Evolutionary conservation across 164 flowering plant genomes (phyloP).

Genomic region (Buxus sempervirens): DNA sequence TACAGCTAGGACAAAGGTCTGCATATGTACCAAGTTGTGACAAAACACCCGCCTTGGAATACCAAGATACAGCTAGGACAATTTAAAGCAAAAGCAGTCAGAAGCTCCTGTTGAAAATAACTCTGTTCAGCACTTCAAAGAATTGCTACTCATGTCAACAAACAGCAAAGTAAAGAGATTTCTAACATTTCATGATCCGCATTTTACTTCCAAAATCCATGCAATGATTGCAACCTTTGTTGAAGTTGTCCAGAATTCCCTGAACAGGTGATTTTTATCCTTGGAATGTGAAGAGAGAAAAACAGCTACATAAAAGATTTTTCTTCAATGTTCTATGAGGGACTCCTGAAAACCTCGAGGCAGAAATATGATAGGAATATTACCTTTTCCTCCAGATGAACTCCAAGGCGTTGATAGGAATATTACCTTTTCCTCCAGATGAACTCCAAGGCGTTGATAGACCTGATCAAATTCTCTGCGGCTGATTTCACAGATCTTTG

Average conservation of each 20-base stretch:
- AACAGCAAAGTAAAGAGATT: neutral
- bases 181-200: neutral
- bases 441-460: constrained; percentile 75
- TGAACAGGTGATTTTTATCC: neutral
- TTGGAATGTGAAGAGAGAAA: neutral
- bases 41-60: no score
- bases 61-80: no score
- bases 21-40: no score
- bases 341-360: neutral
- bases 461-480: constrained; percentile 74
- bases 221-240: neutral
- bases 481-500: constrained; percentile 87
- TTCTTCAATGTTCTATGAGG: neutral
- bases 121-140: no score
- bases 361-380: neutral
- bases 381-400: constrained; percentile 93
- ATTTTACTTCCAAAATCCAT: no score
- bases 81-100: no score
- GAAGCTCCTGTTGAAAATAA: no score
- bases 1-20: no score
- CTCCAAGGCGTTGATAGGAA: constrained; percentile 67
- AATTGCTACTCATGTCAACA: neutral
- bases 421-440: constrained; percentile 86
- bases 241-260: neutral
- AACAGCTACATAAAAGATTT: neutral